Base-by-base conservation (phyloP, 371 early-diverging fungal genomes). In the Actinomucor elegans region DNA sequence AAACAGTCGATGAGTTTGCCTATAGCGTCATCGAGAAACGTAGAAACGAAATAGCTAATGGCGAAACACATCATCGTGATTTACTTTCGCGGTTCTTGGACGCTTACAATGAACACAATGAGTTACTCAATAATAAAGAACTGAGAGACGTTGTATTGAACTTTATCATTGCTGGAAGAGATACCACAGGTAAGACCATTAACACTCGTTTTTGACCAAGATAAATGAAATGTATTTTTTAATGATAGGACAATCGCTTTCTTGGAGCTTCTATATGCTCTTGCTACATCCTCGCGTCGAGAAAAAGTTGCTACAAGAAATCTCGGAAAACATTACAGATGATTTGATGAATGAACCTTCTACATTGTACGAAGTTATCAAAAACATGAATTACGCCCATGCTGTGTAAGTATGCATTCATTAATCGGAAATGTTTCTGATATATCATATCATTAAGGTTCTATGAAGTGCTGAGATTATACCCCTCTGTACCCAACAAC, bases 131-230 rank as follows among this genome's bases (percentile, higher is more conserved):
- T 24, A 79, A 83, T 51, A 59, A 77, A 11, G 73, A 77, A 34
- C 66, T 89, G 29, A 61, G 79, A 5, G 91, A 91, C 56, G 71
- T 83, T 37, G 75, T 89, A 5, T 50, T 89, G 46, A 91, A 88
- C 67, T 84, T 89, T 54, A 75, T 87, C 48, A 80, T 89, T 59
- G 86, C 77, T 20, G 77, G 74, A 1, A 69, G 88, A 12, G 88
- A 89, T 44, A 86, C 88, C 0, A 90, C 90, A 3, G 86, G 87
- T 0, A n/a, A n/a, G n/a, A n/a, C n/a, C n/a, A n/a, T n/a, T n/a
- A n/a, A n/a, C n/a, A n/a, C n/a, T n/a, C n/a, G n/a, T n/a, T n/a
- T n/a, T n/a, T n/a, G n/a, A n/a, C n/a, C n/a, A n/a, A n/a, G n/a
- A n/a, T n/a, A n/a, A n/a, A n/a, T n/a, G n/a, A n/a, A n/a, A n/a